phyloP scores from a whole-genome alignment of 345 rosid genomes.

The Citrus maxima region DNA sequence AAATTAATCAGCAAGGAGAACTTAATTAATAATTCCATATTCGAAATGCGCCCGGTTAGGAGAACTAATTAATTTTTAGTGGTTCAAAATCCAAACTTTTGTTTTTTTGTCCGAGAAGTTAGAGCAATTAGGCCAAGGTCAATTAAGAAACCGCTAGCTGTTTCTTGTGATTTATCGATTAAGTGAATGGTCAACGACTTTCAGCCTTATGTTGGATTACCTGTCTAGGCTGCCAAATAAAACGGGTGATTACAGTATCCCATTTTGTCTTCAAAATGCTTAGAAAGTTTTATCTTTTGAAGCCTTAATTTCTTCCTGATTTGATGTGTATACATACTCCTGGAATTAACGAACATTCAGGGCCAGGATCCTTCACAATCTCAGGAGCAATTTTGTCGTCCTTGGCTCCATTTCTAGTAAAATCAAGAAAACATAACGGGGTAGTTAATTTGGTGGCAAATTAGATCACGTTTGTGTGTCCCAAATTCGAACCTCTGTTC shows the following conservation, averaged over 20 bases:
- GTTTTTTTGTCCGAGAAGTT: background rate
- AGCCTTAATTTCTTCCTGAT: background rate
- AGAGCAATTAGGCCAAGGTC: background rate
- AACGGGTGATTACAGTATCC: background rate
- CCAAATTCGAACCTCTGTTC: no score
- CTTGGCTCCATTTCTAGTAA: no score
- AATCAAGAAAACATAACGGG: no score
- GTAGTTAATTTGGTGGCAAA: no score
- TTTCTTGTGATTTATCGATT: background rate
- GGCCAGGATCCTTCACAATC: background rate
- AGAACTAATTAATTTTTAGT: no score
- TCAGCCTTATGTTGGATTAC: background rate
- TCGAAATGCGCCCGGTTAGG: no score
- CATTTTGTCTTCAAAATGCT: background rate
- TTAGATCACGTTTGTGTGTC: no score
- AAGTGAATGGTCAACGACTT: background rate
- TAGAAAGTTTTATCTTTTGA: background rate
- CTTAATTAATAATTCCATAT: no score
- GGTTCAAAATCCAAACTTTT: background rate
- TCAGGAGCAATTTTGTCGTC: background rate
- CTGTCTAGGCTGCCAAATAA: background rate
- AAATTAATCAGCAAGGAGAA: no score
- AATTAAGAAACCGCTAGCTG: conserved; percentile 9
- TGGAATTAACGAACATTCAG: background rate
- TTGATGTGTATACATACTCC: background rate